Evolutionary conservation across 345 rosid genomes (phyloP).

Genomic region (Salix purpurea): DNA sequence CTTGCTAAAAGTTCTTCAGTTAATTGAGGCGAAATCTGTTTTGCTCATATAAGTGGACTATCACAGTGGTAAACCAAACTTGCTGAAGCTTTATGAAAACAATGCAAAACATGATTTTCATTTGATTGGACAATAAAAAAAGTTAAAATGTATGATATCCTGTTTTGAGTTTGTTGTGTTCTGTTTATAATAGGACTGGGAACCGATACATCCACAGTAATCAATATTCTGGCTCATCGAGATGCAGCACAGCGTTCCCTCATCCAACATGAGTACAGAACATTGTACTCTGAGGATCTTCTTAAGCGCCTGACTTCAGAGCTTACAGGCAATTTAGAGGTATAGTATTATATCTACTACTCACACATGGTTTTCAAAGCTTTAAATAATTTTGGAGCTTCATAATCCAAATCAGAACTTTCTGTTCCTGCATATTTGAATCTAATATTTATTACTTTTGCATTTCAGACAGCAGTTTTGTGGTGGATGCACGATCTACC

Average conservation of each 20-base stretch:
- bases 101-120: not conserved
- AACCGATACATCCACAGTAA: conserved; percentile 46
- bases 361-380: not conserved
- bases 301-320: conserved; percentile 49
- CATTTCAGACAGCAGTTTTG: conserved; percentile 49
- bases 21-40: not conserved
- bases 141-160: not conserved
- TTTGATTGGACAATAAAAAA: not conserved
- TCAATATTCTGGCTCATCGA: conserved; percentile 61
- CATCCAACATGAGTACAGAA: conserved; percentile 51
- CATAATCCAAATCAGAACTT: too few relatives aligned
- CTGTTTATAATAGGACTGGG: conserved; percentile 42
- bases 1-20: too few relatives aligned
- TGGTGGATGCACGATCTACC: conserved; percentile 70
- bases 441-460: not conserved
- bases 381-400: not conserved
- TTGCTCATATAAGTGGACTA: not conserved
- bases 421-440: too few relatives aligned
- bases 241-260: conserved; percentile 52
- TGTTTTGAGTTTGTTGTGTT: not conserved
- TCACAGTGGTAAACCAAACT: not conserved
- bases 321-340: conserved; percentile 61
- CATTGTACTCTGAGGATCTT: conserved; percentile 45
- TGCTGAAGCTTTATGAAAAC: not conserved
- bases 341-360: conserved; percentile 16